phyloP scores from a whole-genome alignment of 2,329 filamentous ascomycete genomes.

The Chrysoporthe austroafricana region DNA sequence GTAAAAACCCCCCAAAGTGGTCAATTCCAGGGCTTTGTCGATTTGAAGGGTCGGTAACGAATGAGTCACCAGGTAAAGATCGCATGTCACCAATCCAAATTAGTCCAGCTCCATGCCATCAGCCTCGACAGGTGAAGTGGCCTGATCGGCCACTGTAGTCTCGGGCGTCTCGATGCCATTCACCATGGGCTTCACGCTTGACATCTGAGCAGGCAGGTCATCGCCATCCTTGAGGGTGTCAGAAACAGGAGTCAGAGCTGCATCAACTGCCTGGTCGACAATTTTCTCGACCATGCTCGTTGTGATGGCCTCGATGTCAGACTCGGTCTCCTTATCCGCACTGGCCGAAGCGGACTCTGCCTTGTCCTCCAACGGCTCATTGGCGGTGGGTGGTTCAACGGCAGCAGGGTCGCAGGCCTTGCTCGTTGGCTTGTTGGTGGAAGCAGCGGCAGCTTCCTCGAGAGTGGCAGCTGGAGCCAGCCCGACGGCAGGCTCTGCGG shows the following conservation, averaged over 20 bases:
- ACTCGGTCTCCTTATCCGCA: slow-evolving; percentile 8
- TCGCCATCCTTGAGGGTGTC: slow-evolving; percentile 20
- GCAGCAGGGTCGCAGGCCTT: slow-evolving; percentile 1
- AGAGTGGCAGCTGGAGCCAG: not conserved
- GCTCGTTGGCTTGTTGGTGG: not conserved
- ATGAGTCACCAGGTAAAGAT: not conserved
- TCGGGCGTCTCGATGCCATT: slow-evolving; percentile 22
- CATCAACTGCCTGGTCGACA: slow-evolving; percentile 22
- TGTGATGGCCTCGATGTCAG: slow-evolving; percentile 12
- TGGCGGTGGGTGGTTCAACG: not conserved
- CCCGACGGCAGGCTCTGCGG: not conserved
- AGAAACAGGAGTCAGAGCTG: slow-evolving; percentile 24
- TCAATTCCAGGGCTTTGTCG: not conserved
- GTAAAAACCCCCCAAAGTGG: not conserved
- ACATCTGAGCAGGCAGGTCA: slow-evolving; percentile 5
- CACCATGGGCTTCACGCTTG: slow-evolving; percentile 8
- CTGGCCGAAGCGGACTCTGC: slow-evolving; percentile 3
- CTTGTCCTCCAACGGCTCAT: not conserved
- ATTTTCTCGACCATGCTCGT: slow-evolving; percentile 15
- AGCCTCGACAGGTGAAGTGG: slow-evolving; percentile 6
- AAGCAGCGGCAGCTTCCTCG: not conserved
- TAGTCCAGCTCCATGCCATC: slow-evolving; percentile 19
- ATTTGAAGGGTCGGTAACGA: not conserved
- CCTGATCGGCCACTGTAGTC: slow-evolving; percentile 11
- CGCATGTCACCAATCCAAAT: not conserved